Conservation (phyloP, 192 early-diverging fungal genomes). For the Rhizoclosmatium globosum region DNA sequence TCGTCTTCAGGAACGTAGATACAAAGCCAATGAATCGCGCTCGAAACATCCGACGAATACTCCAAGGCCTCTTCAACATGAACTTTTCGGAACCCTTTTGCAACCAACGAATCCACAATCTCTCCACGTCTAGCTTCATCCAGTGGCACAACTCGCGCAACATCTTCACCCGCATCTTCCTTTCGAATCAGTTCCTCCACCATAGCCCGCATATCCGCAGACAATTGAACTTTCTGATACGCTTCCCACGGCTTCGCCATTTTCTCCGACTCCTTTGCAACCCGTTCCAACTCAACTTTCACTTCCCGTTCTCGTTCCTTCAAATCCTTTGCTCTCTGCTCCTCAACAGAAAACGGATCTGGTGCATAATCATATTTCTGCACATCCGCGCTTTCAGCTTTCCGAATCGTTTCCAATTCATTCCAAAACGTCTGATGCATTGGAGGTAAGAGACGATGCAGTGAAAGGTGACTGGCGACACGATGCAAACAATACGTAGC, state of each 20-base stretch:
- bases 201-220: conserved; percentile 57
- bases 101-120: conserved; percentile 43
- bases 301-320: conserved; percentile 47
- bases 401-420: conserved; percentile 63
- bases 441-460: conserved; percentile 80
- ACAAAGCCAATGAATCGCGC: conserved; percentile 85
- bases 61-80: conserved; percentile 80
- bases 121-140: conserved; percentile 11
- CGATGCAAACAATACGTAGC: conserved; percentile 84
- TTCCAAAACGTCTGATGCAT: conserved; percentile 75
- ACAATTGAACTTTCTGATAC: conserved; percentile 77
- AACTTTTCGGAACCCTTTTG: conserved; percentile 72
- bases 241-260: conserved; percentile 60
- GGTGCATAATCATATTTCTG: conserved; percentile 66
- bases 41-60: conserved; percentile 51
- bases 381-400: conserved; percentile 40
- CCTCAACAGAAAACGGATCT: conserved; percentile 77
- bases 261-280: conserved; percentile 49
- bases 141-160: background rate
- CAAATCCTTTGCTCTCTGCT: conserved; percentile 46
- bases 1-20: conserved; percentile 90
- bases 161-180: background rate
- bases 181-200: conserved; percentile 74
- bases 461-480: conserved; percentile 69
- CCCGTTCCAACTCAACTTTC: conserved; percentile 41